Percentiles rank a stretch among this genome's conserved stretches.
These are phyloP conservation scores for Gaultheria prostrata DNA, from an alignment of 148 eudicot species.

Conservation along the genomic window DNA sequence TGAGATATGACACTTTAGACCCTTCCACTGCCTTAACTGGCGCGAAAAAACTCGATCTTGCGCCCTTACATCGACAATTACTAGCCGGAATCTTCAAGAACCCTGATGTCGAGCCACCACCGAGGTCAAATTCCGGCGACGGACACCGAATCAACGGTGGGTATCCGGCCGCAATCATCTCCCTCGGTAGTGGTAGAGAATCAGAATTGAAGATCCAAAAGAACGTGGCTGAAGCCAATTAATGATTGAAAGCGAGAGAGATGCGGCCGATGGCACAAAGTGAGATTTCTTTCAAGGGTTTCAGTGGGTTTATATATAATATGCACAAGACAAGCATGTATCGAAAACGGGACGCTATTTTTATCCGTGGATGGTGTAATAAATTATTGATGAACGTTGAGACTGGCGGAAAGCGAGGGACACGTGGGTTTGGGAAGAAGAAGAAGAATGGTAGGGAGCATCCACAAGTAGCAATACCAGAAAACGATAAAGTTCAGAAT, in stretches of 20 bases:
- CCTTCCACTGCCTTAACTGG: constrained; percentile 34
- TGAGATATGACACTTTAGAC: constrained; percentile 27
- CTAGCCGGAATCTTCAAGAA: constrained; percentile 10
- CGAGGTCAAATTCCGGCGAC: constrained; percentile 1
- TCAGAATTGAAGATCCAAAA: background rate
- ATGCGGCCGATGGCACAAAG: constrained; percentile 10
- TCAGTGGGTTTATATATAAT: background rate
- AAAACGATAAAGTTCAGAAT: too few species aligned
- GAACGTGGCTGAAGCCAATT: background rate
- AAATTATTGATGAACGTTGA: background rate
- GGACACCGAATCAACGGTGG: background rate
- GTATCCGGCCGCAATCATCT: constrained; percentile 24
- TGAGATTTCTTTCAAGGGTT: background rate
- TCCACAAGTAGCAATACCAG: too few species aligned
- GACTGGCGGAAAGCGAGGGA: background rate
- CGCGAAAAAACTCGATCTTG: constrained; percentile 24
- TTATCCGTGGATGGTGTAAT: background rate
- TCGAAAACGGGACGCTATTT: background rate
- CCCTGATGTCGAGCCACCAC: constrained; percentile 10
- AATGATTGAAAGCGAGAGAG: constrained; percentile 13
- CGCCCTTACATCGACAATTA: background rate
- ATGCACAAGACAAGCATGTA: background rate
- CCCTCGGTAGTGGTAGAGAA: background rate
- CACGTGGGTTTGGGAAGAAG: background rate
- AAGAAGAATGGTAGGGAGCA: too few species aligned